Conservation (phyloP, 1,284 basidiomycete species). For the Phaffia rhodozyma region DNA sequence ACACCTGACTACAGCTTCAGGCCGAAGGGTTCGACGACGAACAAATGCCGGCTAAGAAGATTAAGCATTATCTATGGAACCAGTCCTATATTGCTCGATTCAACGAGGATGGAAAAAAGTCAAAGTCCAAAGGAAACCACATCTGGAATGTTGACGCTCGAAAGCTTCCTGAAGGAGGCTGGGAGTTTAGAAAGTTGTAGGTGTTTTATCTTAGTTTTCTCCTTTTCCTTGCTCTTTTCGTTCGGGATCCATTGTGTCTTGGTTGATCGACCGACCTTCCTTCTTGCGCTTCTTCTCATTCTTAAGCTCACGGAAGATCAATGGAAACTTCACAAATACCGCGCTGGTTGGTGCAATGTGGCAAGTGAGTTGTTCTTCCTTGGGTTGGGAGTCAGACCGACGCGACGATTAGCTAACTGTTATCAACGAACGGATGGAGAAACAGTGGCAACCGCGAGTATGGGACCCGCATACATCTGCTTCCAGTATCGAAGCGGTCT, state of each 20-base stretch:
- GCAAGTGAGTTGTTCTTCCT: too few species aligned
- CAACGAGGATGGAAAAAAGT: constrained; percentile 98
- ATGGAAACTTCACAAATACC: too few species aligned
- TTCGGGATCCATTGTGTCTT: background rate
- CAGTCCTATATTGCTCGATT: constrained; percentile 85
- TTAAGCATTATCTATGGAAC: constrained; percentile 94
- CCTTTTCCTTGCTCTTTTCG: constrained; percentile 7
- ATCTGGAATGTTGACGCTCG: constrained; percentile 98
- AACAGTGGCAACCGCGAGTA: constrained; percentile 73
- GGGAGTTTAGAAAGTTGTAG: constrained; percentile 79
- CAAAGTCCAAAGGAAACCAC: constrained; percentile 98
- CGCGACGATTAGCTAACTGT: too few species aligned
- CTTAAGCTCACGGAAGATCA: constrained; percentile 49
- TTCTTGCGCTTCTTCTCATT: constrained; percentile 41
- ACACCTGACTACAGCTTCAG: constrained; percentile 22
- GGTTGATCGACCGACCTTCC: background rate
- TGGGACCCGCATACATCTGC: constrained; percentile 93
- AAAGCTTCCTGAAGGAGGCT: constrained; percentile 60
- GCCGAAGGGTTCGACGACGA: constrained; percentile 39
- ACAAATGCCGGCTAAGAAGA: constrained; percentile 50
- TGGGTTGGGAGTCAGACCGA: too few species aligned
- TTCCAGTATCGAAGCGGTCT: constrained; percentile 63
- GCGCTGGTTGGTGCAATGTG: too few species aligned
- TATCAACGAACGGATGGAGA: too few species aligned
- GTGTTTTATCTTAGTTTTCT: background rate